Evolutionary conservation across 805 yeast species (phyloP).

Genomic region (Yamadazyma endophytica): DNA sequence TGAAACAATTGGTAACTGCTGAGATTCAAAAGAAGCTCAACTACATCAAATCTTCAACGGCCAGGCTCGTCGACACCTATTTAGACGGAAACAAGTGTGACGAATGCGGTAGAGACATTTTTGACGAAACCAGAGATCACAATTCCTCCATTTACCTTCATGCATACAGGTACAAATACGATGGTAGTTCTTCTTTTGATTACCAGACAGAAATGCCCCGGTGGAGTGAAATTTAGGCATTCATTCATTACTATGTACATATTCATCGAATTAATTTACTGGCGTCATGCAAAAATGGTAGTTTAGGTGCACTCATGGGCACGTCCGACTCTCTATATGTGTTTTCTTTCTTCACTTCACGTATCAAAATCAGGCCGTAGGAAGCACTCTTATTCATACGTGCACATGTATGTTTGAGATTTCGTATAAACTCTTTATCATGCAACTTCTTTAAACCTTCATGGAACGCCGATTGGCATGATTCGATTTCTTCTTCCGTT

Average conservation of each 20-base stretch:
- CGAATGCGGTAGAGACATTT: constrained; percentile 30
- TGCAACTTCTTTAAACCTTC: constrained; percentile 1
- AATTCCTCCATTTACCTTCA: constrained; percentile 42
- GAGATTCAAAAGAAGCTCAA: constrained; percentile 12
- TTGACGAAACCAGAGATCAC: constrained; percentile 22
- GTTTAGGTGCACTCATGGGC: constrained; percentile 16
- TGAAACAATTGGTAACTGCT: constrained; percentile 2
- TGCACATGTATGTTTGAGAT: constrained; percentile 2
- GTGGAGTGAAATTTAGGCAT: constrained; percentile 42
- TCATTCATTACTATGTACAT: too few relatives aligned
- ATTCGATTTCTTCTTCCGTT: constrained; percentile 12
- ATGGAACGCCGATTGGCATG: neutral
- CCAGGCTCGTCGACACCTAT: constrained; percentile 23
- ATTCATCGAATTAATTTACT: constrained; percentile 1
- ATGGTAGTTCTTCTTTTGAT: constrained; percentile 15
- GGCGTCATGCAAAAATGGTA: constrained; percentile 17
- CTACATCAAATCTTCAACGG: constrained; percentile 18
- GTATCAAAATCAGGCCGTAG: neutral
- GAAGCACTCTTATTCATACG: constrained; percentile 1
- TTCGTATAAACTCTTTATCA: neutral
- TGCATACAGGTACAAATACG: constrained; percentile 26
- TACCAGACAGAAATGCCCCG: constrained; percentile 43
- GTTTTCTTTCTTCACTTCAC: constrained; percentile 6
- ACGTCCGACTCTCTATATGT: constrained; percentile 13
- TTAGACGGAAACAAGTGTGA: constrained; percentile 24